A percentile compares a stretch with the other conserved stretches of the same genome.
phyloP scores from a whole-genome alignment of 1,139 yeast genomes.

The Lodderomyces parapsilosis region DNA sequence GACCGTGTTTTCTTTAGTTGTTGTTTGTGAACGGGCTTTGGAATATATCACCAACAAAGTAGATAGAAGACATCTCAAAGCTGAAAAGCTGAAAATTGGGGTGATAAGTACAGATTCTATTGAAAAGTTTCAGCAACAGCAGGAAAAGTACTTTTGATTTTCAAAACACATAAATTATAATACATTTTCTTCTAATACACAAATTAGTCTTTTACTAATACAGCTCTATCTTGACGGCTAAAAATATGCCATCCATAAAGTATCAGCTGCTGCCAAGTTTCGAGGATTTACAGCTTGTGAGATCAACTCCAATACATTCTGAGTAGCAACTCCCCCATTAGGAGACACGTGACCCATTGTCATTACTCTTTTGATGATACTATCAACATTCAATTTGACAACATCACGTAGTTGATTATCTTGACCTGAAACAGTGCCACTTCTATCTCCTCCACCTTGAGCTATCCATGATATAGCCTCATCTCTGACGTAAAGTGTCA shows the following conservation, averaged over 20 bases:
- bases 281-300: constrained; percentile 97
- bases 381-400: constrained; percentile 84
- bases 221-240: constrained; percentile 20
- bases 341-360: constrained; percentile 79
- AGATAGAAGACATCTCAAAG: constrained; percentile 18
- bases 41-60: constrained; percentile 19
- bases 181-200: constrained; percentile 3
- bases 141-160: constrained; percentile 10
- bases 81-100: neutral
- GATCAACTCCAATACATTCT: constrained; percentile 84
- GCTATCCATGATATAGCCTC: constrained; percentile 94
- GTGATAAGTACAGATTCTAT: constrained; percentile 10
- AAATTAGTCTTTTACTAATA: neutral
- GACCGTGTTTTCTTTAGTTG: constrained; percentile 10
- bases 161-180: constrained; percentile 4
- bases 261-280: constrained; percentile 88
- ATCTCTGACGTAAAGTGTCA: constrained; percentile 90
- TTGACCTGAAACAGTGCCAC: constrained; percentile 23
- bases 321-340: constrained; percentile 82
- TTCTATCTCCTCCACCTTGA: constrained; percentile 64
- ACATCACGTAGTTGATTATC: constrained; percentile 84
- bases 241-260: constrained; percentile 94
- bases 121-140: constrained; percentile 7
- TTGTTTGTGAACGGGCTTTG: constrained; percentile 17
- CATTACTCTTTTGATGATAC: constrained; percentile 66